A percentile compares a stretch with the other conserved stretches of the same genome.
Evolutionary conservation across 495 filamentous ascomycete genomes (phyloP).

Genomic region (Penicillium coprophilum): DNA sequence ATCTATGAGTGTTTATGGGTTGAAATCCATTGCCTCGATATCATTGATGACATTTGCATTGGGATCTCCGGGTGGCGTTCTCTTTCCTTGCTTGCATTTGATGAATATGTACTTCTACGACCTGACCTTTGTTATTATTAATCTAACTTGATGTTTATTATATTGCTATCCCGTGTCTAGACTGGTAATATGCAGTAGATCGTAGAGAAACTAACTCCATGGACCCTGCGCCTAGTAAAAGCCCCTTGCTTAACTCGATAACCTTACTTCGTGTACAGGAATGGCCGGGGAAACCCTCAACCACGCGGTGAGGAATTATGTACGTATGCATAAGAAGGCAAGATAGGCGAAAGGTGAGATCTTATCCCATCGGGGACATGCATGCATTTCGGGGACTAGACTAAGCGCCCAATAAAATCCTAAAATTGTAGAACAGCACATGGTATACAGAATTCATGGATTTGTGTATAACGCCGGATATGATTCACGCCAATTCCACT

Average conservation of each 20-base stretch:
- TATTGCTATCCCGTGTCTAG: background rate
- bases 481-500: constrained; percentile 6
- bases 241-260: constrained; percentile 7
- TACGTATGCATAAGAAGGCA: background rate
- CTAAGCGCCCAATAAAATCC: background rate
- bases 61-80: constrained; percentile 2
- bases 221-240: background rate
- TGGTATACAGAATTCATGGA: constrained; percentile 4
- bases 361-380: background rate
- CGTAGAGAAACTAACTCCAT: background rate
- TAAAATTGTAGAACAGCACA: constrained; percentile 1
- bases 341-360: background rate
- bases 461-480: constrained; percentile 1
- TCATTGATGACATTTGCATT: constrained; percentile 5
- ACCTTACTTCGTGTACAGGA: background rate
- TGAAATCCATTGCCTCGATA: background rate
- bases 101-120: background rate
- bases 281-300: background rate
- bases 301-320: background rate
- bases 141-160: constrained; percentile 1
- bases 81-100: background rate
- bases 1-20: background rate
- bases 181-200: constrained; percentile 6
- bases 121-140: background rate
- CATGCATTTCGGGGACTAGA: constrained; percentile 2